A percentile compares a stretch with the other conserved stretches of the same genome.
Conservation (phyloP, 1,139 yeast genomes). For the Sugiyamaella xylanicola region DNA sequence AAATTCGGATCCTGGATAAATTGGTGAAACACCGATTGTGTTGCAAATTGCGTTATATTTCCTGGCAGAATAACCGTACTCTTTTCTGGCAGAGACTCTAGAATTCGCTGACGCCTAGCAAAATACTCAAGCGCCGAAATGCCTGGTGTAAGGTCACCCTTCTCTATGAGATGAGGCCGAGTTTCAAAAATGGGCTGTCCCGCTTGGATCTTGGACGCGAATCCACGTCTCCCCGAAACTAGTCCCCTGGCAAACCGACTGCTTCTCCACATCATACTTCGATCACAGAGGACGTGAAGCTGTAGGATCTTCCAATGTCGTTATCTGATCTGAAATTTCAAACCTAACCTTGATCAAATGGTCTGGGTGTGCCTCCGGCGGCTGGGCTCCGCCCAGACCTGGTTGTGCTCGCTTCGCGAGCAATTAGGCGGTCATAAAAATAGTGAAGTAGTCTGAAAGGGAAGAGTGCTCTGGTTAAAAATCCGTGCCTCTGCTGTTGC, state of each 20-base stretch:
- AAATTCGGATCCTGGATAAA: slow-evolving; percentile 92
- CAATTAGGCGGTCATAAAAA: no score
- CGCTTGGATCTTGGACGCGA: slow-evolving; percentile 41
- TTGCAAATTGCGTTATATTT: slow-evolving; percentile 68
- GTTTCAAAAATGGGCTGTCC: slow-evolving; percentile 92
- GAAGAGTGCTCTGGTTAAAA: no score
- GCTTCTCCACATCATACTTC: background rate
- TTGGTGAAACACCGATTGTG: slow-evolving; percentile 87
- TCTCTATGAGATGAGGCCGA: slow-evolving; percentile 68
- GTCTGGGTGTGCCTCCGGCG: no score
- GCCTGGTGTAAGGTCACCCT: slow-evolving; percentile 87
- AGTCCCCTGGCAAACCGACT: background rate
- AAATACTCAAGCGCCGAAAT: slow-evolving; percentile 82
- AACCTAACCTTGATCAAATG: background rate
- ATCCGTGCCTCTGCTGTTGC: no score
- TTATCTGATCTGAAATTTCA: background rate
- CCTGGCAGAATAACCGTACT: slow-evolving; percentile 80
- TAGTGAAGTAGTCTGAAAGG: no score
- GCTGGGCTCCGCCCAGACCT: no score
- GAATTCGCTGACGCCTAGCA: slow-evolving; percentile 62
- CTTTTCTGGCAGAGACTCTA: slow-evolving; percentile 58
- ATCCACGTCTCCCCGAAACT: background rate
- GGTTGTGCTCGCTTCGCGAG: no score
- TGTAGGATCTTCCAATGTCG: no score
- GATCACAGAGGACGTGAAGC: no score